Conservation (phyloP, 106 monocot species). For the Dendrobium catenatum region DNA sequence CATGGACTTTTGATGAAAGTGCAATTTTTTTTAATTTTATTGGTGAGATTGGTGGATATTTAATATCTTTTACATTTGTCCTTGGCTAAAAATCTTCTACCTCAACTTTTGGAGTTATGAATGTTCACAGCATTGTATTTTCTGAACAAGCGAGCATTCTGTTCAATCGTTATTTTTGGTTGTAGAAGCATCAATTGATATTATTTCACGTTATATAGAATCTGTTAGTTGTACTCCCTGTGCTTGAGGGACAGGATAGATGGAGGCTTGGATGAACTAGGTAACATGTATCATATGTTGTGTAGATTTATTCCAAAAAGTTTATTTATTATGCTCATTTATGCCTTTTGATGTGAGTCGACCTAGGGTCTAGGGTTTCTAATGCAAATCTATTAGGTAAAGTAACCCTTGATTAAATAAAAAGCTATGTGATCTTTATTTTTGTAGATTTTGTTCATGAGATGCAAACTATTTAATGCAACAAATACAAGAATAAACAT, state of each 20-base stretch:
- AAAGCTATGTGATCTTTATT: no score
- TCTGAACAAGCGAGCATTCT: neutral
- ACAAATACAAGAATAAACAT: no score
- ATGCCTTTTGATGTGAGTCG: no score
- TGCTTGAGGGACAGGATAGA: neutral
- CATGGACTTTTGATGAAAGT: neutral
- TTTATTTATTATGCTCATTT: neutral
- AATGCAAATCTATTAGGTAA: no score
- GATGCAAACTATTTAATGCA: no score
- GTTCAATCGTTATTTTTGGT: neutral
- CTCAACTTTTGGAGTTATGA: neutral
- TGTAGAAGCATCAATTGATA: neutral
- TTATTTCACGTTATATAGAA: neutral
- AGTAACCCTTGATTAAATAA: no score
- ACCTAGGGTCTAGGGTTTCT: no score
- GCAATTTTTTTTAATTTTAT: neutral
- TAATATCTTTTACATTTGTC: neutral
- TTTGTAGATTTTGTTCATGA: no score
- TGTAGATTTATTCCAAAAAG: neutral
- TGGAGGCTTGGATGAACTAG: neutral
- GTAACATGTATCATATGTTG: neutral
- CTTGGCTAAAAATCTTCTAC: neutral
- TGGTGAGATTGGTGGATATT: neutral
- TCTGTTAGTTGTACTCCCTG: neutral
- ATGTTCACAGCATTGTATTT: neutral